A percentile compares a stretch with the other conserved stretches of the same genome.
Conservation (phyloP, 2,329 filamentous ascomycete species). For the Aspergillus texensis region DNA sequence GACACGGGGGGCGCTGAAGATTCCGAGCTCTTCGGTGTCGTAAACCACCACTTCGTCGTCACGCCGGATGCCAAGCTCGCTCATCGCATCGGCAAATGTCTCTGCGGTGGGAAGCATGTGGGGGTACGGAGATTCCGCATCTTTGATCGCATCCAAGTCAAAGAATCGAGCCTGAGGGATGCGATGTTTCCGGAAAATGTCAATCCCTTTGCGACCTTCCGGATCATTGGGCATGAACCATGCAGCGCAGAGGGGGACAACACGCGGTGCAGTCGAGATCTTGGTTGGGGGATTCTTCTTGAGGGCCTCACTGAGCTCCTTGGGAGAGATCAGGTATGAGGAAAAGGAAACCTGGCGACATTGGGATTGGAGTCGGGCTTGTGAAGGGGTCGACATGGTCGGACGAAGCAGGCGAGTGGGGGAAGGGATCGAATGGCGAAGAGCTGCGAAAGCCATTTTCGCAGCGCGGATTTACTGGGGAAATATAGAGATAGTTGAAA, state of each 20-base stretch:
- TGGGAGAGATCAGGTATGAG: constrained; percentile 83
- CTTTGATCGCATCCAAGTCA: constrained; percentile 88
- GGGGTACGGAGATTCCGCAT: constrained; percentile 84
- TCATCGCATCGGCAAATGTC: constrained; percentile 85
- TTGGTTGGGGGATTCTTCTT: constrained; percentile 78
- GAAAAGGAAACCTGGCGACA: constrained; percentile 61
- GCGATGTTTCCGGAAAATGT: constrained; percentile 78
- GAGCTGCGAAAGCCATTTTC: constrained; percentile 39
- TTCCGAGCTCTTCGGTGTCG: constrained; percentile 85
- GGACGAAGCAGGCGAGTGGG: constrained; percentile 28
- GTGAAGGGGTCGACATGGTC: constrained; percentile 31
- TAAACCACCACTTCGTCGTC: constrained; percentile 95
- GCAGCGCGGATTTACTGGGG: constrained; percentile 4
- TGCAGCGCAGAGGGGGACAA: constrained; percentile 85
- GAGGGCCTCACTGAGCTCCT: constrained; percentile 78
- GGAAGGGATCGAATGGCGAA: constrained; percentile 33
- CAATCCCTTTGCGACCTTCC: constrained; percentile 71
- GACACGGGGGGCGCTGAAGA: constrained; percentile 91
- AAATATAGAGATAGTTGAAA: constrained; percentile 10
- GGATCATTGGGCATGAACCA: constrained; percentile 96
- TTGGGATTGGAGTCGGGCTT: constrained; percentile 35
- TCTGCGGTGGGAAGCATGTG: constrained; percentile 90
- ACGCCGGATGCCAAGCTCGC: constrained; percentile 78
- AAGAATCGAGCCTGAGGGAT: constrained; percentile 94
- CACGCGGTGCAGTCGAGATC: constrained; percentile 78